Evolutionary conservation across 768 basidiomycete genomes (phyloP), one percentile per base, ranked within the genome.

Genomic region (Rhodotorula sphaerocarpa): DNA sequence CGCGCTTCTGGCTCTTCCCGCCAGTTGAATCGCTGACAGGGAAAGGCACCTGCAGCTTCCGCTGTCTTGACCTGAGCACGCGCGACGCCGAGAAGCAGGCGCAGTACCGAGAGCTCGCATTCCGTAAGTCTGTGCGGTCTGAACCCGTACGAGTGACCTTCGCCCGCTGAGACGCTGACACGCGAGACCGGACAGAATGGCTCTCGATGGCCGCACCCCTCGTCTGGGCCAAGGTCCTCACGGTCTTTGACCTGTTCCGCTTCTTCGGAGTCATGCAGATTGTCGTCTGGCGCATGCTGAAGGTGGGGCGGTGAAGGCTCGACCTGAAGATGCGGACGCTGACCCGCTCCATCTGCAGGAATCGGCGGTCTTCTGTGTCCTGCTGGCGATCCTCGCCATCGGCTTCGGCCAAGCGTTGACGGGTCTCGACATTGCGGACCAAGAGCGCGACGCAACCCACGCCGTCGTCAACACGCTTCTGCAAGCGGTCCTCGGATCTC

Each of bases 391-490:
- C 23, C 47, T 65, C 45, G 55, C 57, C 9, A 45, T 66, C 15
- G 70, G 70, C 0, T 79, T 79, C 65, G 73, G 73, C 0, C 76
- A 78, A 55, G 74, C 76, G 3, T 70, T 79, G 33, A 75, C 76
- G 34, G 78, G 78, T 3, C 69, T 77, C n/a, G 77, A 78, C 47
- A 75, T 76, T 10, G 77, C 76, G 18, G 77, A 78, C 56, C 73
- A 59, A 27, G 41, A 18, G 18, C 48, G 50, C 42, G 75, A 59
- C 55, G 73, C 47, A 62, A 74, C 50, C 62, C 69, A 42, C 65
- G 51, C 45, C 7, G 65, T 78, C 30, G 52, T 77, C 41, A 76
- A 78, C 66, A 70, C 73, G 18, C 67, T 78, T 20, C 61, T 78
- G 10, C 76, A 78, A 55, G 78, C 76, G 3, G 53, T 78, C 2